Evolutionary conservation across 768 basidiomycete genomes (phyloP), one percentile per base, ranked within the genome.

Genomic region (Hemileccinum impolitum): DNA sequence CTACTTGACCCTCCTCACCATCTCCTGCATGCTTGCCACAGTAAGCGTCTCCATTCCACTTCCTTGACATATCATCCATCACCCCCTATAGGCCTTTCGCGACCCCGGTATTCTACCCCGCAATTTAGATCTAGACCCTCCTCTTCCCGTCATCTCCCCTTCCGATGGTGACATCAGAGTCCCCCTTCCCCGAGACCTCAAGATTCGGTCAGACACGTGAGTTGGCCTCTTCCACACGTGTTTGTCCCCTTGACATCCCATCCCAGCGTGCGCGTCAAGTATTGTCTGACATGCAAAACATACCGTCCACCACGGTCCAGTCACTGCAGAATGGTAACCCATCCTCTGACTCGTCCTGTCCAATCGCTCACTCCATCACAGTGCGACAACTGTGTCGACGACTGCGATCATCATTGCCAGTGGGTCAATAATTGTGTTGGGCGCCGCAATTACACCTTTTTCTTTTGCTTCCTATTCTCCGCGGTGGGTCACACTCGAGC

Each of bases 371-470:
- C 30, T 23, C 38, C 15, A 4, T 39, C 12, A 2, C 56, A 94
- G 88, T 99, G 95, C 64, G 92, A 96, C 59, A 98, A 98, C 63
- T 99, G 95, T 62, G 92, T 97, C 14, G 94, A 97, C 56, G 85
- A 86, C 10, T 97, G 94, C 56, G 94, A 95, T 65, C 90, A 94
- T 62, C 91, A 92, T 62, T 90, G 86, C 54, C 85, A 85, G 62
- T 89, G 86, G 87, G 82, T 99, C 17, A 96, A 97, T 66, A 96
- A 93, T 64, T 98, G 96, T 64, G 79, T 99, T 35, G 96, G 96
- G 7, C 81, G 91, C 35, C 84, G 94, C 39, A 98, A 97, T 65
- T 98, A 99, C 65, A 87, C 91, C 15, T 78, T 84, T n/a, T 99
- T 99, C 70, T 84, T 95, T 53, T 82, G 80, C 0, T 82, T 94